Evolutionary conservation across 2,329 filamentous ascomycete species (phyloP).

Genomic region (Phyllosticta paracitricarpa): DNA sequence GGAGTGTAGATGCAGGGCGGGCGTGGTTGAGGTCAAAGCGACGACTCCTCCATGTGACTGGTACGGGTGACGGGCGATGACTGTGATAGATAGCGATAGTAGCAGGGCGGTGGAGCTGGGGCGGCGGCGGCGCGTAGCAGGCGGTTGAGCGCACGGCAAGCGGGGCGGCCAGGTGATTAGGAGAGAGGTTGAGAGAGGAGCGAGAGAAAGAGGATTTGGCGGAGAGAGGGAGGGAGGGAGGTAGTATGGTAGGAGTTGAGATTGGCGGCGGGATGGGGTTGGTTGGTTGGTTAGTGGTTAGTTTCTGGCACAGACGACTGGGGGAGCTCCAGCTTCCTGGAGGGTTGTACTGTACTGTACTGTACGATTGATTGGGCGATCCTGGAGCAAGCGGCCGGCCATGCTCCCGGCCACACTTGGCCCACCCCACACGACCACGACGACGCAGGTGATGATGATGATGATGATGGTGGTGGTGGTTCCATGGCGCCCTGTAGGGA

Average conservation of each 20-base stretch:
- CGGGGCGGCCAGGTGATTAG: not conserved
- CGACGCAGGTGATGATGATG: too few relatives aligned
- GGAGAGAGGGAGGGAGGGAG: not conserved
- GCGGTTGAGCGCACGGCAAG: not conserved
- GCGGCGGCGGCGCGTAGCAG: not conserved
- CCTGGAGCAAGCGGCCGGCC: too few relatives aligned
- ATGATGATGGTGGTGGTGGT: too few relatives aligned
- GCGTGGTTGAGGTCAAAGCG: not conserved
- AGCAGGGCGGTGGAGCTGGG: not conserved
- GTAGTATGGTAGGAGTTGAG: not conserved
- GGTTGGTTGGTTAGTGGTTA: not conserved
- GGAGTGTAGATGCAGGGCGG: not conserved
- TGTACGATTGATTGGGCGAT: too few relatives aligned
- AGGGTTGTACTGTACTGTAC: too few relatives aligned
- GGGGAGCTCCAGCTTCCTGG: not conserved
- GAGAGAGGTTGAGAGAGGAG: not conserved
- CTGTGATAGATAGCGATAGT: not conserved
- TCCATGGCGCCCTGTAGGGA: too few relatives aligned
- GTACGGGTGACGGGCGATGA: slow-evolving; percentile 8
- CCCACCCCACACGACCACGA: not conserved
- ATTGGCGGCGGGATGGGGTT: not conserved
- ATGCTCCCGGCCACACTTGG: not conserved
- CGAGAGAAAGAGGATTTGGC: not conserved
- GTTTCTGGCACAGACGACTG: not conserved
- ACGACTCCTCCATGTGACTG: slow-evolving; percentile 10